These are phyloP conservation scores for Discostella pseudostelligera DNA, from an alignment of 108 stramenopile genomes.

Conservation along the genomic window DNA sequence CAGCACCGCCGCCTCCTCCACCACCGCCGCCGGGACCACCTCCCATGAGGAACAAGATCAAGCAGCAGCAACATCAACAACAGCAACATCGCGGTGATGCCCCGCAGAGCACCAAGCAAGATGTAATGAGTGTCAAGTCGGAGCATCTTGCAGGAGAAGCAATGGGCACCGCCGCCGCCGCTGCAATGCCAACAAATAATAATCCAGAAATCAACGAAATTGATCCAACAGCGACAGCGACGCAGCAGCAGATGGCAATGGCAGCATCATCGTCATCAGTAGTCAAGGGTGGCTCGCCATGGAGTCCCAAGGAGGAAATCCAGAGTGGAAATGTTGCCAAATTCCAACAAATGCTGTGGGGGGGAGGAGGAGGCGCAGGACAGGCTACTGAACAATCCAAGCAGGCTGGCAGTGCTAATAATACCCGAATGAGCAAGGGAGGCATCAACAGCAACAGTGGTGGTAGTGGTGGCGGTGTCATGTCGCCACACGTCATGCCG, in stretches of 20 bases:
- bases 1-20: slow-evolving; percentile 7
- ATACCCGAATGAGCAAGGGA: not conserved
- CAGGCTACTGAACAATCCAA: not conserved
- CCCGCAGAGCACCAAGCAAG: not conserved
- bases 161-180: not conserved
- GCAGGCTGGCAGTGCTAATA: slow-evolving; percentile 13
- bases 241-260: not conserved
- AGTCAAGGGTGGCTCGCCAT: slow-evolving; percentile 27
- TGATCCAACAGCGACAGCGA: not conserved
- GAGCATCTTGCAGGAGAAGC: too few relatives aligned
- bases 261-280: too few relatives aligned
- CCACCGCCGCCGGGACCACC: slow-evolving; percentile 37
- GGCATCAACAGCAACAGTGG: not conserved
- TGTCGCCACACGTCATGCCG: not conserved
- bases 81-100: not conserved
- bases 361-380: slow-evolving; percentile 1
- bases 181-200: too few relatives aligned
- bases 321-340: slow-evolving; percentile 37
- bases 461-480: not conserved
- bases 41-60: slow-evolving; percentile 27
- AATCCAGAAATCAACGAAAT: not conserved
- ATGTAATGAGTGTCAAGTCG: too few relatives aligned
- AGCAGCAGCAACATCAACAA: not conserved
- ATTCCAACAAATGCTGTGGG: slow-evolving; percentile 42
- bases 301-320: slow-evolving; percentile 41